A percentile compares a stretch with the other conserved stretches of the same genome.
Evolutionary conservation across 75 land plant species (phyloP).

Genomic region (Selaginella tamariscina): DNA sequence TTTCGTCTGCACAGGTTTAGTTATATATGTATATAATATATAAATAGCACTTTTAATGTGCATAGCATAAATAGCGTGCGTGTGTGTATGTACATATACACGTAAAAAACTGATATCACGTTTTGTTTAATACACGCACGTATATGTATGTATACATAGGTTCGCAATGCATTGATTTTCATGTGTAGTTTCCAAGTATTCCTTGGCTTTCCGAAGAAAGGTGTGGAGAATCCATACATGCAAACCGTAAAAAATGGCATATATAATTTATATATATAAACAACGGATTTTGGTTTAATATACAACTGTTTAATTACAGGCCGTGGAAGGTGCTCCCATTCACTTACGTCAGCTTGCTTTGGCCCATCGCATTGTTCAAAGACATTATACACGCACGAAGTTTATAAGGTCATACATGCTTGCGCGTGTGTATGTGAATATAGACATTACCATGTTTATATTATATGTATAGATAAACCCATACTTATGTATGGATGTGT

Average conservation of each 20-base stretch:
- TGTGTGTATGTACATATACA: no score
- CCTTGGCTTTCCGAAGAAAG: slow-evolving; percentile 60
- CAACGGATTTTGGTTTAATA: no score
- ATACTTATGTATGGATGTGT: not conserved
- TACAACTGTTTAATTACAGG: slow-evolving; percentile 26
- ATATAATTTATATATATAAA: no score
- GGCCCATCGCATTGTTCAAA: slow-evolving; percentile 54
- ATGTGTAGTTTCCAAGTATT: slow-evolving; percentile 68
- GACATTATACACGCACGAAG: slow-evolving; percentile 87
- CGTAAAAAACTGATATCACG: no score
- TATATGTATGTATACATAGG: no score
- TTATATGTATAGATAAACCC: not conserved
- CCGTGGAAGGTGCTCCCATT: slow-evolving; percentile 77
- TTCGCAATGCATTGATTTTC: no score
- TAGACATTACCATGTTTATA: not conserved
- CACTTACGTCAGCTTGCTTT: slow-evolving; percentile 48
- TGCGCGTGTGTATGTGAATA: not conserved
- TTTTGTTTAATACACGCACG: no score
- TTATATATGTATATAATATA: no score
- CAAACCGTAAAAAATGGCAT: no score
- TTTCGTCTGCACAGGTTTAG: no score
- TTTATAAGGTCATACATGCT: slow-evolving; percentile 59
- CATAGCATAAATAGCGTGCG: no score
- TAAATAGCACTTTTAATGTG: no score
- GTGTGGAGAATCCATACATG: slow-evolving; percentile 35